Evolutionary conservation across 306 rosid species (phyloP).

Genomic region (Quercus glauca): DNA sequence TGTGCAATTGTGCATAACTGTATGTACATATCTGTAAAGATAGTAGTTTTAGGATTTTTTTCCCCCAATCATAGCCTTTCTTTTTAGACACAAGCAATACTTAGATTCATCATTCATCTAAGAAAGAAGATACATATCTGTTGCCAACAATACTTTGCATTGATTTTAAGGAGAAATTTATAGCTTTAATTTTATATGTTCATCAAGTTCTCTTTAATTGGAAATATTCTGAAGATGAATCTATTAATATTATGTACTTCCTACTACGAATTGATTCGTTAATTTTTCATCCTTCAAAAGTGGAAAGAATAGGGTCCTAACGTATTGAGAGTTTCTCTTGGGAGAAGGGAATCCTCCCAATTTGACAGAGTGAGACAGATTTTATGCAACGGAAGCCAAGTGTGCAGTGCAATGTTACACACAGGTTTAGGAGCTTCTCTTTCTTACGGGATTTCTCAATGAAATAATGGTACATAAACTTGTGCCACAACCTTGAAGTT

Average conservation of each 20-base stretch:
- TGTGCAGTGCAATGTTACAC: no score
- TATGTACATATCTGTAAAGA: no score
- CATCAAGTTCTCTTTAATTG: not conserved
- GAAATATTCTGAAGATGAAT: not conserved
- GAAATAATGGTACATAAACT: no score
- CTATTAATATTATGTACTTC: not conserved
- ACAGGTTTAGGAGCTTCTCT: no score
- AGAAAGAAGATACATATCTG: not conserved
- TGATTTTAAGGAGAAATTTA: not conserved
- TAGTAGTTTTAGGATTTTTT: no score
- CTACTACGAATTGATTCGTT: not conserved
- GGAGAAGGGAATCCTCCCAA: not conserved
- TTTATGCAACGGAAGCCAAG: no score
- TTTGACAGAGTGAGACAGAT: no score
- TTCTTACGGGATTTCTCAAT: no score
- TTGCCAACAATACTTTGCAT: not conserved
- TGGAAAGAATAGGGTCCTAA: not conserved
- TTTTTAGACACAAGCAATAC: no score
- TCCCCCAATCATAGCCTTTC: no score
- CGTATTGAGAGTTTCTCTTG: not conserved
- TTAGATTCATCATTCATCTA: no score
- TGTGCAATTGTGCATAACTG: slow-evolving; percentile 1
- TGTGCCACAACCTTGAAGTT: no score
- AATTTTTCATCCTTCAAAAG: not conserved
- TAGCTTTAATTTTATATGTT: not conserved